Base-by-base conservation (phyloP, 164 flowering plant genomes). In the Nymphaea colorata region DNA sequence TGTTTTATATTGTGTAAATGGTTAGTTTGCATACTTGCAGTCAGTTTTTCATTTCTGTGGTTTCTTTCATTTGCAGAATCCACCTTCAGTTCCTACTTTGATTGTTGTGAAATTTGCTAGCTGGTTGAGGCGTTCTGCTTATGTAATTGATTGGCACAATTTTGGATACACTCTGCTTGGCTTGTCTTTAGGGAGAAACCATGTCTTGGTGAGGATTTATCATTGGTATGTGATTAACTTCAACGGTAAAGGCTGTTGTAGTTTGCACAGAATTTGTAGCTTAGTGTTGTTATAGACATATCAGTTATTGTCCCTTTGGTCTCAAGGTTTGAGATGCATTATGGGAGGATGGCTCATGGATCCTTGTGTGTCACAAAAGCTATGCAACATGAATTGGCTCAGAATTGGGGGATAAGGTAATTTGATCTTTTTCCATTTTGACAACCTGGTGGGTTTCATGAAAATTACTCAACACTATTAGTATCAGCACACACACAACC, bases 11-110 rank as follows among this genome's bases (percentile, higher is more conserved):
- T 47, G 7, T 7, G 2, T 7, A 2, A 47, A 47, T 47, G 55
- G 55, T 12, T 12, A 6, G 55, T 12, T 47, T 7, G 11, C 7
- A 47, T 12, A 6, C 12, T 47, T 47, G 11, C 12, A 12, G 12
- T 47, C 11, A 47, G 55, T 12, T 47, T 47, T 47, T 47, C 55
- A 47, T 6, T 47, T 47, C 12, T 47, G 12, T 4, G 55, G 11
- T 47, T 12, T 47, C 4, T 47, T 47, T 47, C 55, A 47, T 73
- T 8, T 79, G 61, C 68, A 94, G 99, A 94, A 94, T 76, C 99
- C 97, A 53, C 99, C 99, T 69, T 94, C 97, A 65, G 86, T 94
- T 81, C 99, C 99, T 60, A 86, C 96, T 42, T 79, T 94, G 79
- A 81, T 87, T 66, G 96, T 87, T 77, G 96, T 88, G 51, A 84